Evolutionary conservation across 768 basidiomycete species (phyloP), one percentile per base, ranked within the genome.

Genomic region (Polyporus arcularius): DNA sequence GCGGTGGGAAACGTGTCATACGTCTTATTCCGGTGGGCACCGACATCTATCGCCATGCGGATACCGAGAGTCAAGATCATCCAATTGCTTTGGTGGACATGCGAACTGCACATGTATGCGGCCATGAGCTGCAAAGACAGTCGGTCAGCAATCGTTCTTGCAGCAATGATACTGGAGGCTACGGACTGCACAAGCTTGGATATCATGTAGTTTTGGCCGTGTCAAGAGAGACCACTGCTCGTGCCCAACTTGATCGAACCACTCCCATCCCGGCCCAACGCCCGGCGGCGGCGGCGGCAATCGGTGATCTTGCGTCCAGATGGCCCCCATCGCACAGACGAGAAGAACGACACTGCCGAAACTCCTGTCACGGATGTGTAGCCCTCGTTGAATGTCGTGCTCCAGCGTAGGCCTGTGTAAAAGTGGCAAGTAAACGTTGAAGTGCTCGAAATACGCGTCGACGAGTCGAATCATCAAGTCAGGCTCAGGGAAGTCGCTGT

Each of bases 331-430:
- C 4, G 85, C 84, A 62, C 81, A 82, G 0, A 90, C 80, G 46
- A 87, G 73, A 10, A 90, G 73, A 7, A 89, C 75, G 4, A 80
- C 76, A 1, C 74, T 72, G 0, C 79, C 79, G 66, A 90, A 90
- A 5, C 71, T 68, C 6, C 66, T 59, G 56, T 82, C 76, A 4
- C 62, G 68, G 15, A 75, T 66, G 62, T 82, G 77, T 39, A 79
- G 61, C 0, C 75, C 72, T 3, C 70, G 68, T 3, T 65, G 64
- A 47, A 79, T 68, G n/a, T 74, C 70, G 15, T 68, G 63, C 16
- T 79, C 72, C 62, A 85, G 82, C 5, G 78, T 73, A 3, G 75
- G 73, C 0, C 75, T 71, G 60, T 83, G 82, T 1, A 85, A 65
- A 0, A 83, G 60, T 1, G 78, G 80, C 4, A 77, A 55, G 51